Base-by-base conservation (phyloP, 2,329 filamentous ascomycete genomes). In the Aureobasidium sp. region DNA sequence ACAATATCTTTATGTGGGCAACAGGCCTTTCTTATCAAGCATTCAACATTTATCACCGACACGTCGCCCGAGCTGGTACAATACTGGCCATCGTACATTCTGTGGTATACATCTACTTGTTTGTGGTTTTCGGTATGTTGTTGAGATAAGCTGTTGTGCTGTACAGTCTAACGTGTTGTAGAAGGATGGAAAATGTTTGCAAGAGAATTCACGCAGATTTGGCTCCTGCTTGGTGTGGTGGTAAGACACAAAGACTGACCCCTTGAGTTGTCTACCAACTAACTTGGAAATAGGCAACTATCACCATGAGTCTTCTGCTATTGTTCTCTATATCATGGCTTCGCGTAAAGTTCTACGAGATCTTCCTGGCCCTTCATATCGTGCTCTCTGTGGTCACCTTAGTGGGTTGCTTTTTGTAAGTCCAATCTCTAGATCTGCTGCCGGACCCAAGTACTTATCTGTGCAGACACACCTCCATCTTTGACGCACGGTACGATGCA, bases 11-110 rank as follows among this genome's bases (percentile, higher is more conserved):
- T 20, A 79, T 91, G 64, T 91, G 88, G 88, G 73, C 89, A 0
- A 92, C 91, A 0, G 90, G 90, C 0, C 93, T 90, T 90, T 88
- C 87, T 15, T 92, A 90, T 73, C 83, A 84, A 2, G 89, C 88
- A 0, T 92, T 88, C 71, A 92, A 88, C 69, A 84, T 88, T 47
- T 91, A 92, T 61, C 91, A 93, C 74, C 86, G 90, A 0, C 90
- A 89, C 82, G 81, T 90, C 4, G 90, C 91, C 0, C 82, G 90
- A 23, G 81, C 91, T 3, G 84, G 88, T 8, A 90, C 89, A 0
- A 65, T 89, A 0, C 84, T 91, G 69, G 90, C 88, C 1, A 80
- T 91, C 1, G 74, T 90, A 0, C 91, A 93, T 71, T 90, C 89
- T 0, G 66, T 90, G 1, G 84, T 85, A 0, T 93, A 91, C 67